These are phyloP conservation scores for Neofusicoccum ribis DNA, from an alignment of 2,329 filamentous ascomycete genomes.

Conservation along the genomic window DNA sequence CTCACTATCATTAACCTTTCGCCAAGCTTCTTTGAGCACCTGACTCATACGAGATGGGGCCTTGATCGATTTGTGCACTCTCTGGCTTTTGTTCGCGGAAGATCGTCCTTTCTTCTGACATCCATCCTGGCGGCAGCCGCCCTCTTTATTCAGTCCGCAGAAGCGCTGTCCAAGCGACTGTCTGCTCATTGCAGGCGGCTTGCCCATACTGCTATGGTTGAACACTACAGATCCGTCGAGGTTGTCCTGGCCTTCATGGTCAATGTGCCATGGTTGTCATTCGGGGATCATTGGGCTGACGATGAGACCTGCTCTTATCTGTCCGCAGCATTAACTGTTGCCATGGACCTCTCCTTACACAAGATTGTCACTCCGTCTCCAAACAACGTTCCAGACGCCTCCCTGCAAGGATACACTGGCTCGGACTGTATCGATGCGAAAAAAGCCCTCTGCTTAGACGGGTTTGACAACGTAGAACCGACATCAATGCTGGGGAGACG, in stretches of 20 bases:
- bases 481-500: conserved; percentile 61
- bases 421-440: conserved; percentile 69
- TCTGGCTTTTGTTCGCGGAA: conserved; percentile 62
- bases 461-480: conserved; percentile 64
- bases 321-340: conserved; percentile 67
- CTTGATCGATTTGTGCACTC: conserved; percentile 69
- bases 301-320: conserved; percentile 74
- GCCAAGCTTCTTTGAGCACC: conserved; percentile 64
- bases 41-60: conserved; percentile 74
- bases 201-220: conserved; percentile 61
- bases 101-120: conserved; percentile 71
- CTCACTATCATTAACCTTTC: not conserved
- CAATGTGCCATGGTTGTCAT: conserved; percentile 74
- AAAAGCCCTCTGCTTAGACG: conserved; percentile 66
- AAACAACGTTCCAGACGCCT: conserved; percentile 44
- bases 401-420: conserved; percentile 54
- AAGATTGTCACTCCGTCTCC: conserved; percentile 64
- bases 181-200: conserved; percentile 64
- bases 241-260: conserved; percentile 75
- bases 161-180: conserved; percentile 65
- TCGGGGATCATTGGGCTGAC: conserved; percentile 66
- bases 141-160: conserved; percentile 64
- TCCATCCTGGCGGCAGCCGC: conserved; percentile 69
- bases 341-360: conserved; percentile 68
- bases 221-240: conserved; percentile 68